These are phyloP conservation scores for Plenodomus lindquistii DNA, from an alignment of 2,329 filamentous ascomycete genomes.

Conservation along the genomic window DNA sequence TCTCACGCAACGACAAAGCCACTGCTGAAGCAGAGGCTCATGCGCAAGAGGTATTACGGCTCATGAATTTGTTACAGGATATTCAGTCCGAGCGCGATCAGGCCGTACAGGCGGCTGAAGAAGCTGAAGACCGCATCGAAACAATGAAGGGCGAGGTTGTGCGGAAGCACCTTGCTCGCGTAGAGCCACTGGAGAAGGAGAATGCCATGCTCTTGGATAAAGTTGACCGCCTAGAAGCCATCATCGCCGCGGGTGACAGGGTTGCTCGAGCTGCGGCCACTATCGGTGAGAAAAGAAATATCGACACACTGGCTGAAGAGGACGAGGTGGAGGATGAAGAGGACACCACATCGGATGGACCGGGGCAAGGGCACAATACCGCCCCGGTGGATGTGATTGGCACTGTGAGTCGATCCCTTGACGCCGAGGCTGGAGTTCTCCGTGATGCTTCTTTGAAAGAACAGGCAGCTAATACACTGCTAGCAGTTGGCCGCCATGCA, in stretches of 20 bases:
- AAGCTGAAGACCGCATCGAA: slow-evolving; percentile 41
- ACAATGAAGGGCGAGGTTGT: slow-evolving; percentile 43
- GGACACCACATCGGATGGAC: neutral
- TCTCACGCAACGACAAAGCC: slow-evolving; percentile 20
- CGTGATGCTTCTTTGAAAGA: neutral
- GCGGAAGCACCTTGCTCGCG: slow-evolving; percentile 38
- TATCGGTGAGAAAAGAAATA: slow-evolving; percentile 39
- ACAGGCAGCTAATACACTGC: slow-evolving; percentile 30
- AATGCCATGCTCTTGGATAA: slow-evolving; percentile 37
- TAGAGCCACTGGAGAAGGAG: slow-evolving; percentile 41
- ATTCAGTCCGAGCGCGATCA: slow-evolving; percentile 24
- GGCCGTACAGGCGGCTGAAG: slow-evolving; percentile 22
- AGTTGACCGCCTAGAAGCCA: slow-evolving; percentile 39
- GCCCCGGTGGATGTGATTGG: slow-evolving; percentile 32
- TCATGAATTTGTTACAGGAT: slow-evolving; percentile 15
- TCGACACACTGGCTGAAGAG: slow-evolving; percentile 36
- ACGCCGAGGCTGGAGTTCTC: slow-evolving; percentile 2
- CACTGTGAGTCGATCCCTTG: slow-evolving; percentile 36
- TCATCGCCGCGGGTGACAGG: slow-evolving; percentile 41
- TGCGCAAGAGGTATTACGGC: slow-evolving; percentile 11
- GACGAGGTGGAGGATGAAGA: slow-evolving; percentile 32
- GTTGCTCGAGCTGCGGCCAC: slow-evolving; percentile 41
- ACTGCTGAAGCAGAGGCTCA: slow-evolving; percentile 11
- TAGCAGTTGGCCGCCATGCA: slow-evolving; percentile 47
- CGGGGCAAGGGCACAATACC: neutral